Conservation (phyloP, 1,284 basidiomycete genomes). For the Phlebopus sp. region DNA sequence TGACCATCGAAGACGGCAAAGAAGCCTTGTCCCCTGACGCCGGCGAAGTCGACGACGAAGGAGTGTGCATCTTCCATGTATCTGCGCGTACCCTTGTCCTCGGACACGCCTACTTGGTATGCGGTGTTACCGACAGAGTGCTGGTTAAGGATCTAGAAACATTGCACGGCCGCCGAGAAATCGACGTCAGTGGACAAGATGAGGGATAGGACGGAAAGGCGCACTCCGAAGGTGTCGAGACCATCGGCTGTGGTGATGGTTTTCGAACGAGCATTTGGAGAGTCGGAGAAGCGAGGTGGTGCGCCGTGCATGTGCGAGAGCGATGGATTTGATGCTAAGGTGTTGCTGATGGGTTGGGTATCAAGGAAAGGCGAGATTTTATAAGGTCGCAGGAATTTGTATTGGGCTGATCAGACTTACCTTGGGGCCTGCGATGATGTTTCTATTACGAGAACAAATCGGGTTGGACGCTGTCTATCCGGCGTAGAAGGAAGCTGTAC, state of each 20-base stretch:
- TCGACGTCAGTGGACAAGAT: constrained; percentile 8
- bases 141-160: constrained; percentile 51
- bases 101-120: constrained; percentile 85
- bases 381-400: neutral
- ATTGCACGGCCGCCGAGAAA: constrained; percentile 2
- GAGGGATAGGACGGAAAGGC: constrained; percentile 26
- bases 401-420: constrained; percentile 1
- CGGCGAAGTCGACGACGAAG: constrained; percentile 91
- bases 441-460: constrained; percentile 2
- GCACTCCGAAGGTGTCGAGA: constrained; percentile 72
- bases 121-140: constrained; percentile 56
- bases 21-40: constrained; percentile 91
- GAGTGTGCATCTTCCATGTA: constrained; percentile 99
- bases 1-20: constrained; percentile 99
- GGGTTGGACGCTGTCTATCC: neutral
- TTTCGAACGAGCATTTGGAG: constrained; percentile 69
- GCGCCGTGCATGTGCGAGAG: constrained; percentile 20
- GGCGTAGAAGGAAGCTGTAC: constrained; percentile 2
- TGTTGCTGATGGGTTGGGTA: neutral
- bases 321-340: constrained; percentile 1
- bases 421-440: constrained; percentile 4
- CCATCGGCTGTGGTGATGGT: constrained; percentile 70
- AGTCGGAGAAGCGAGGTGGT: constrained; percentile 28
- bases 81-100: constrained; percentile 88
- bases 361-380: neutral